Evolutionary conservation across 495 filamentous ascomycete genomes (phyloP).

Genomic region (Aspergillus haitiensis): DNA sequence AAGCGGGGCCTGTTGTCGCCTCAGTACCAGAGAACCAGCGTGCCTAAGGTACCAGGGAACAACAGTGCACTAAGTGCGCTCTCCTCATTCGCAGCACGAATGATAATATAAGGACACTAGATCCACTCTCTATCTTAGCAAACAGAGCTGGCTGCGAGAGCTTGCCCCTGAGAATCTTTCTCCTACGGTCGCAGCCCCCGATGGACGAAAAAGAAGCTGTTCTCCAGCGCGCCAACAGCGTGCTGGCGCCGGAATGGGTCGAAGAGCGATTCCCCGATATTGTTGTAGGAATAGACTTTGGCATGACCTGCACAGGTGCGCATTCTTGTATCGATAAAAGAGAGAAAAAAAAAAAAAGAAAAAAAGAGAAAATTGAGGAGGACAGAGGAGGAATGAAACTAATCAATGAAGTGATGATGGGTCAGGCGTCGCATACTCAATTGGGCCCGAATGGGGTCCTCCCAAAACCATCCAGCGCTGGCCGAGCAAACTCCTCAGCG

Average conservation of each 20-base stretch:
- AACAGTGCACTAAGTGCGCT: too few relatives aligned
- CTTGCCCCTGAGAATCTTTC: too few relatives aligned
- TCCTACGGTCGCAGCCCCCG: too few relatives aligned
- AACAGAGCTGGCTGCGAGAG: too few relatives aligned
- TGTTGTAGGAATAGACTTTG: constrained; percentile 60
- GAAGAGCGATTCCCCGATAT: constrained; percentile 47
- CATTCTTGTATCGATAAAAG: neutral
- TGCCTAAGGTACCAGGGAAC: too few relatives aligned
- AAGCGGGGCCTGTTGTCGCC: too few relatives aligned
- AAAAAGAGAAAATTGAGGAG: neutral
- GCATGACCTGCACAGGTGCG: constrained; percentile 62
- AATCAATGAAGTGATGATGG: neutral
- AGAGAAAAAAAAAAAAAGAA: neutral
- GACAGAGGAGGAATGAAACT: neutral
- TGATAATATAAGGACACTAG: too few relatives aligned
- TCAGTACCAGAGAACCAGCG: too few relatives aligned
- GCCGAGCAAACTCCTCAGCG: constrained; percentile 54
- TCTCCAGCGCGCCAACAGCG: neutral
- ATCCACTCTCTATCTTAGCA: too few relatives aligned
- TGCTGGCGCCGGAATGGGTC: constrained; percentile 16
- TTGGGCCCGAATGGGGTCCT: constrained; percentile 44
- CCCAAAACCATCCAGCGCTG: constrained; percentile 59
- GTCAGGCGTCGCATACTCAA: constrained; percentile 56
- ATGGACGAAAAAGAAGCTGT: constrained; percentile 31
- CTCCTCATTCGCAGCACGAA: too few relatives aligned